Conservation (phyloP, 345 rosid genomes). For the Mallotus nudiflorus region DNA sequence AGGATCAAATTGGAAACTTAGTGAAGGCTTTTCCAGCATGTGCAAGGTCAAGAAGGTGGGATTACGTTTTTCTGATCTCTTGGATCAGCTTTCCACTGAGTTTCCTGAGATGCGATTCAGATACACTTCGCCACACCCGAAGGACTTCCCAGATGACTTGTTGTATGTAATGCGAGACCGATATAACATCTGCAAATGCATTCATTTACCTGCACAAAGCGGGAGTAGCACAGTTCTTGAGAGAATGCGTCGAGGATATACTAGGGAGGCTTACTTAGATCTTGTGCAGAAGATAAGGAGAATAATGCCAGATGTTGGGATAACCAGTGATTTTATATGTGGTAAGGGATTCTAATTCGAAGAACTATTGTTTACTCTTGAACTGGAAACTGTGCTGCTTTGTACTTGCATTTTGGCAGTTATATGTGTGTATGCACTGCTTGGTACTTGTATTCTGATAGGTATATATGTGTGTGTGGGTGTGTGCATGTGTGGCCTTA, state of each 20-base stretch:
- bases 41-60: conserved; percentile 80
- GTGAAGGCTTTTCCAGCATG: conserved; percentile 85
- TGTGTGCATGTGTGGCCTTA: too few species aligned
- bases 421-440: too few species aligned
- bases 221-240: conserved; percentile 75
- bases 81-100: conserved; percentile 73
- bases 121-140: conserved; percentile 96
- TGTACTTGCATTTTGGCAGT: background rate
- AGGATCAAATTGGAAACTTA: conserved; percentile 67
- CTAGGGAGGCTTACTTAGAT: conserved; percentile 88
- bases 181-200: conserved; percentile 73
- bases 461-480: too few species aligned
- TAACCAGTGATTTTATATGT: conserved; percentile 86
- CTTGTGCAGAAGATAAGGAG: conserved; percentile 75
- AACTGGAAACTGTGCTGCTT: conserved; percentile 8
- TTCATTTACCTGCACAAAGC: conserved; percentile 93
- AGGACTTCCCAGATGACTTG: conserved; percentile 86
- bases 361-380: background rate
- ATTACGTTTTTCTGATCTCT: conserved; percentile 83
- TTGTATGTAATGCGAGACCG: conserved; percentile 76
- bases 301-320: conserved; percentile 77
- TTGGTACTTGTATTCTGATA: too few species aligned
- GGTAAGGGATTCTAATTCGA: conserved; percentile 46
- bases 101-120: conserved; percentile 96
- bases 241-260: conserved; percentile 85